Conservation (phyloP, 768 basidiomycete species). For the Infundibulicybe gibba region DNA sequence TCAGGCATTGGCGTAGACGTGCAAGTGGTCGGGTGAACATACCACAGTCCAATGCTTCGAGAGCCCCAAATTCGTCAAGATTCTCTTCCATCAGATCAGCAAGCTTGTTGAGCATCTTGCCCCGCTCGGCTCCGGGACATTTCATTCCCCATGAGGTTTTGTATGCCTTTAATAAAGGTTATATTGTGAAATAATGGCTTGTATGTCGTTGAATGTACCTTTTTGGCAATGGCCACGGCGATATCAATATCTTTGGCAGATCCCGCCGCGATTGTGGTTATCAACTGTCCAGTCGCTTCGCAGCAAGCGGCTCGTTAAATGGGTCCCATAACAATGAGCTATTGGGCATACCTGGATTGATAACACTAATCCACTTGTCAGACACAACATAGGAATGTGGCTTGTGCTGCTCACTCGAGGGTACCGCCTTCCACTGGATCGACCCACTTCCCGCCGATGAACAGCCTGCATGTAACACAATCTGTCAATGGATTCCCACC, state of each 20-base stretch:
- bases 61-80: constrained; percentile 54
- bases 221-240: constrained; percentile 54
- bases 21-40: constrained; percentile 10
- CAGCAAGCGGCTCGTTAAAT: constrained; percentile 1
- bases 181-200: not conserved
- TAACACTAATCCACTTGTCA: constrained; percentile 1
- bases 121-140: constrained; percentile 8
- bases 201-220: not conserved
- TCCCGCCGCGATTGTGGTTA: constrained; percentile 47
- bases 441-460: constrained; percentile 52
- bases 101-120: constrained; percentile 46
- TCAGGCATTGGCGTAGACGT: constrained; percentile 1
- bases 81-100: constrained; percentile 55
- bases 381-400: not conserved
- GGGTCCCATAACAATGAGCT: constrained; percentile 15
- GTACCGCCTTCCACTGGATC: constrained; percentile 40
- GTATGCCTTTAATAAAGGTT: constrained; percentile 18
- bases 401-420: constrained; percentile 45
- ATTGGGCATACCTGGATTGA: constrained; percentile 31
- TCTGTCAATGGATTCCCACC: not conserved
- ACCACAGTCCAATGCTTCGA: constrained; percentile 69
- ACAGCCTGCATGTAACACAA: constrained; percentile 1
- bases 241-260: constrained; percentile 58
- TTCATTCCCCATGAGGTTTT: constrained; percentile 47
- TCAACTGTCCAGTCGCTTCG: constrained; percentile 51